These are phyloP conservation scores for Fusarium equiseti DNA, from an alignment of 2,329 filamentous ascomycete genomes.

Conservation along the genomic window DNA sequence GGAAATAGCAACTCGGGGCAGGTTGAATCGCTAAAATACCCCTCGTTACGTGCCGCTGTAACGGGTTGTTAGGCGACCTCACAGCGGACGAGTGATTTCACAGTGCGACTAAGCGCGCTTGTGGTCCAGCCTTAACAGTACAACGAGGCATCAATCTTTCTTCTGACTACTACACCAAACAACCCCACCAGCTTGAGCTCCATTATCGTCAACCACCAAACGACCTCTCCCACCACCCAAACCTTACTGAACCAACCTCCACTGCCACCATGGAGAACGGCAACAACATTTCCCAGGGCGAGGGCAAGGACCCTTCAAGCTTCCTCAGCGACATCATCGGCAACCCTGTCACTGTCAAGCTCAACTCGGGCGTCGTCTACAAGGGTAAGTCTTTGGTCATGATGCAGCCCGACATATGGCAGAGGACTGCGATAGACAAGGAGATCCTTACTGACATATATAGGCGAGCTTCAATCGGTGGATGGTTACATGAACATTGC, in stretches of 20 bases:
- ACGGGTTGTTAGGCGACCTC: slow-evolving; percentile 35
- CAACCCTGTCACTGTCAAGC: slow-evolving; percentile 92
- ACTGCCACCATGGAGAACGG: slow-evolving; percentile 78
- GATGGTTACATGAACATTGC: slow-evolving; percentile 99
- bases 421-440: neutral
- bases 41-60: slow-evolving; percentile 35
- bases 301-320: slow-evolving; percentile 91
- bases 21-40: slow-evolving; percentile 35
- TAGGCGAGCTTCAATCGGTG: slow-evolving; percentile 94
- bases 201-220: slow-evolving; percentile 33
- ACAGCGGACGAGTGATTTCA: slow-evolving; percentile 20
- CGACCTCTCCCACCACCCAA: slow-evolving; percentile 12
- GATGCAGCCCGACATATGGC: neutral
- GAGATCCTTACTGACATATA: slow-evolving; percentile 16
- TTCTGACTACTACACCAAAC: slow-evolving; percentile 17
- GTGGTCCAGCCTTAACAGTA: slow-evolving; percentile 40
- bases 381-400: slow-evolving; percentile 72
- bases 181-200: slow-evolving; percentile 32
- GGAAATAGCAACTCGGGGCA: neutral
- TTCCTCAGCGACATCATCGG: slow-evolving; percentile 97
- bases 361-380: slow-evolving; percentile 98
- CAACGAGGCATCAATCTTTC: slow-evolving; percentile 40
- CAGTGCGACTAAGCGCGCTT: slow-evolving; percentile 40
- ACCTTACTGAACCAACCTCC: slow-evolving; percentile 4
- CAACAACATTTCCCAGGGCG: slow-evolving; percentile 67